Percentiles rank a stretch among this genome's conserved stretches.
Conservation (phyloP, 73 alveolate species). For the Symbiodinium pilosum region DNA sequence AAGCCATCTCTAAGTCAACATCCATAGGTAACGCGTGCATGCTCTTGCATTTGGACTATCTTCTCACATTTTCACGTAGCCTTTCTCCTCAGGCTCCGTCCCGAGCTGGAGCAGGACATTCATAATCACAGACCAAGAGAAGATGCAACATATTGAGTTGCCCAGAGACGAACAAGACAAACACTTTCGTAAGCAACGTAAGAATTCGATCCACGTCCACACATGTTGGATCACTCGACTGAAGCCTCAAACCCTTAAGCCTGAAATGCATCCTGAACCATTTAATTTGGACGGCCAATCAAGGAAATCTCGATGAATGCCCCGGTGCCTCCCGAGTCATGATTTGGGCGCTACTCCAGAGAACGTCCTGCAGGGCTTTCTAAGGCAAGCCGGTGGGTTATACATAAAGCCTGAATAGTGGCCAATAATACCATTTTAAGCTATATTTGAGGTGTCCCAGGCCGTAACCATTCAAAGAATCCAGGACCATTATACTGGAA, state of each 20-base stretch:
- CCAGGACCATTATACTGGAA: background rate
- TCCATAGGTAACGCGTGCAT: background rate
- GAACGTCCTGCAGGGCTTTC: conserved; percentile 15
- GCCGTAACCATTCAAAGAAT: background rate
- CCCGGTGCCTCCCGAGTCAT: conserved; percentile 35
- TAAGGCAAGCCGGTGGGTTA: background rate
- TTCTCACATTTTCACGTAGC: too few relatives aligned
- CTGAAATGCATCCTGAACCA: background rate
- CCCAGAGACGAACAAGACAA: background rate
- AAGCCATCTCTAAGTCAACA: background rate
- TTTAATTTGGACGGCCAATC: background rate
- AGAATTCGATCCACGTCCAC: background rate
- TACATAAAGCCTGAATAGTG: background rate
- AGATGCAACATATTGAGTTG: background rate
- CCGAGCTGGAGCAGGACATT: too few relatives aligned
- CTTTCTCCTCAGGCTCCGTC: too few relatives aligned
- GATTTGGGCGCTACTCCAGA: conserved; percentile 55
- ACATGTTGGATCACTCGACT: background rate
- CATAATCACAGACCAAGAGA: too few relatives aligned
- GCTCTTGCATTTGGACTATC: background rate
- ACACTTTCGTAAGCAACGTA: background rate
- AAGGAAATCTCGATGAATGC: background rate
- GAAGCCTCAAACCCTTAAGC: background rate
- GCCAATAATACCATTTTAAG: too few relatives aligned
- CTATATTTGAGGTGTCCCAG: background rate